Evolutionary conservation across 169 alveolate species (phyloP), one percentile per base, ranked within the genome.

Genomic region (Plasmodium adleri): DNA sequence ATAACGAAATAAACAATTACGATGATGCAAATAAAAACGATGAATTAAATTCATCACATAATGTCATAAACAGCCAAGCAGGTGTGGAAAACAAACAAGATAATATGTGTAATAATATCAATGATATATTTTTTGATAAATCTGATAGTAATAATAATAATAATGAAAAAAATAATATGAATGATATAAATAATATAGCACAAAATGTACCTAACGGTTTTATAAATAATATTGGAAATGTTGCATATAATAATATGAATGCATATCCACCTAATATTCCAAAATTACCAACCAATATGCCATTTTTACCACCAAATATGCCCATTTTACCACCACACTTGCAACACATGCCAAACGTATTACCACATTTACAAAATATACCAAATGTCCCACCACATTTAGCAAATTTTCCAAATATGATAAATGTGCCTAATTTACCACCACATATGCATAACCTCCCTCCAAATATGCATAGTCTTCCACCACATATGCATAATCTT

Each of bases 401-500:
- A 32, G 45, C 45, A 32, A 32, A 6, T 32, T 32, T 32, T 32
- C 87, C 87, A 0, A 22, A 75, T 60, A 75, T 75, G 88, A 13
- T n/a, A n/a, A 59, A 74, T 66, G 13, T 74, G 73, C 67, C 72
- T 22, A 59, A 74, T 24, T 4, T 74, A 8, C 88, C 88, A 6
- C 75, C 74, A 1, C 60, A 75, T 52, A 75, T 75, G 74, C 43
- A 39, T 20, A 17, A 28, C 13, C 26, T 63, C 1, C 88, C 88
- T 3, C 88, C 88, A n/a, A 75, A 75, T 24, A 75, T 75, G 50
- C 60, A 28, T 39, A n/a, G 20, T 63, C 20, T 59, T 22, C 32
- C 59, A 68, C 80, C 80, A 1, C 68, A 83, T 45, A 83, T 83
- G 90, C 54, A 43, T 72, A 76, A 63, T 24, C 17, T 76, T 24